A percentile compares a stretch with the other conserved stretches of the same genome.
These are phyloP conservation scores for Periconia macrospinosa DNA, from an alignment of 2,329 filamentous ascomycete genomes.

Conservation along the genomic window DNA sequence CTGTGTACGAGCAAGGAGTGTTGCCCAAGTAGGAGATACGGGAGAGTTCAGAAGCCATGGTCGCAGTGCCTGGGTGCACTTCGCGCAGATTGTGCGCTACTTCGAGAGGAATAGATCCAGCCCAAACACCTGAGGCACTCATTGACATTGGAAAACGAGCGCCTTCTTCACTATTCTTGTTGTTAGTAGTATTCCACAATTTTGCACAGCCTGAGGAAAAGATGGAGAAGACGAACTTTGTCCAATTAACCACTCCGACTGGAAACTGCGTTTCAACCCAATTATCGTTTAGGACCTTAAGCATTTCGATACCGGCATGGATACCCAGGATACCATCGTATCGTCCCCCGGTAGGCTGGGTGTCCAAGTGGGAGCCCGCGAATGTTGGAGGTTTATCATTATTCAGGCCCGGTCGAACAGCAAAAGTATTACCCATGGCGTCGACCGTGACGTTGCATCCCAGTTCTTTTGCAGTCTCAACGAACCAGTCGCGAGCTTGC, in stretches of 20 bases:
- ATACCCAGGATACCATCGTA: conserved; percentile 81
- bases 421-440: conserved; percentile 80
- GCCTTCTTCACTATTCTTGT: conserved; percentile 68
- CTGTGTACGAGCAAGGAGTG: conserved; percentile 58
- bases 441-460: conserved; percentile 71
- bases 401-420: conserved; percentile 65
- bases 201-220: background rate
- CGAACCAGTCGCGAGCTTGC: conserved; percentile 74
- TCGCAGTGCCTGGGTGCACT: conserved; percentile 62
- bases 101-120: conserved; percentile 65
- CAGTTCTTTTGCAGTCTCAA: conserved; percentile 61
- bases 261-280: conserved; percentile 69
- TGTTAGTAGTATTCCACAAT: conserved; percentile 5
- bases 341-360: conserved; percentile 62
- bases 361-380: conserved; percentile 67
- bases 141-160: conserved; percentile 78
- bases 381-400: conserved; percentile 64
- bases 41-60: conserved; percentile 69
- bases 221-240: conserved; percentile 54
- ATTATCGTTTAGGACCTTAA: conserved; percentile 69
- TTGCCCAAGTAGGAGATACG: conserved; percentile 71
- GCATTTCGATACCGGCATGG: conserved; percentile 71
- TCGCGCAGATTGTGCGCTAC: conserved; percentile 63
- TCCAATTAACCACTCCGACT: conserved; percentile 78
- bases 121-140: conserved; percentile 76